Evolutionary conservation across 176 grass and related monocot species (phyloP).

Genomic region (Avena sativa): DNA sequence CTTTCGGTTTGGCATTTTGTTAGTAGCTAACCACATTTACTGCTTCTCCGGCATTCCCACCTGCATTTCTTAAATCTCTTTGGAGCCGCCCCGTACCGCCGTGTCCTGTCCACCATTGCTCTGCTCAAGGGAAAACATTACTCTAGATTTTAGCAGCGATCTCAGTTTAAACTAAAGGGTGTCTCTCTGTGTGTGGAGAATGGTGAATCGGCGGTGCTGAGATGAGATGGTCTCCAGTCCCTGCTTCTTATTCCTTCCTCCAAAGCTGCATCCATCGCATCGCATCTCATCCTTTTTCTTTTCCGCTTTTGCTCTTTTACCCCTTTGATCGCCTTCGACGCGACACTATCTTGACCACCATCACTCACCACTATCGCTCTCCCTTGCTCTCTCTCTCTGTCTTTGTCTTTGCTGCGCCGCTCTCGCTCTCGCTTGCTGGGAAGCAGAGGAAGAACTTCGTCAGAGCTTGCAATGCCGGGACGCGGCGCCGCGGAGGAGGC

Average conservation of each 20-base stretch:
- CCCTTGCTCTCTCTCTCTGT: background rate
- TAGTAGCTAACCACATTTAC: background rate
- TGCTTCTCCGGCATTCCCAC: background rate
- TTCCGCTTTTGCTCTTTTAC: constrained; percentile 49
- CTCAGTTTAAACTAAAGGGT: constrained; percentile 10
- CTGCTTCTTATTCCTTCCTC: constrained; percentile 65
- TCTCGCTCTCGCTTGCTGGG: background rate
- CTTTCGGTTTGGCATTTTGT: background rate
- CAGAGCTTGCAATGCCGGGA: constrained; percentile 47
- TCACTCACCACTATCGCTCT: background rate
- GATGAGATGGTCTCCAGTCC: constrained; percentile 1
- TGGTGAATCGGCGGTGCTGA: constrained; percentile 4
- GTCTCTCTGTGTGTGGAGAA: background rate
- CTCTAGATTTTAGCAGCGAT: too few species aligned
- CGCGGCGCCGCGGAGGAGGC: constrained; percentile 23
- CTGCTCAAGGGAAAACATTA: background rate
- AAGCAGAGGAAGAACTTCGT: constrained; percentile 7
- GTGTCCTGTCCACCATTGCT: background rate
- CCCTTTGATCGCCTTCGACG: constrained; percentile 51
- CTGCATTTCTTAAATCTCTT: background rate
- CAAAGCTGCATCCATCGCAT: constrained; percentile 51
- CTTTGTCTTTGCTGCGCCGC: background rate
- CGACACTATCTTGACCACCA: constrained; percentile 44
- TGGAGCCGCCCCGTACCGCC: background rate
- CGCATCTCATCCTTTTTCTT: constrained; percentile 25